phyloP scores from a whole-genome alignment of 352 stramenopile species.

The Pythium scleroteichum region DNA sequence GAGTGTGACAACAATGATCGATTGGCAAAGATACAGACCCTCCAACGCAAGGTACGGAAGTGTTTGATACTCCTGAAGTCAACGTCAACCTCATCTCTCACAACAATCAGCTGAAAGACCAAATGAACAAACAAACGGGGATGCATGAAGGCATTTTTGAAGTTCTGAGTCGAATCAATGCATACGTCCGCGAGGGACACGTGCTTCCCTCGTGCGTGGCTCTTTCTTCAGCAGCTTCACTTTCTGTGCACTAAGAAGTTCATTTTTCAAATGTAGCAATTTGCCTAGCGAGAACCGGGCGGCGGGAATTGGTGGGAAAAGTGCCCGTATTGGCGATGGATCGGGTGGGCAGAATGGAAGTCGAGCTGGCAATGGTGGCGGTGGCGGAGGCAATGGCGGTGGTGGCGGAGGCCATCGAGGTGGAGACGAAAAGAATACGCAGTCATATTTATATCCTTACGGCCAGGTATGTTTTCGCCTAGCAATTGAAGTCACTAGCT shows the following conservation, averaged over 20 bases:
- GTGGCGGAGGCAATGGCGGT: constrained; percentile 32
- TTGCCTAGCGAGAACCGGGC: constrained; percentile 86
- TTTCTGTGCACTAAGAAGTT: not conserved
- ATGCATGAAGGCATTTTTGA: constrained; percentile 89
- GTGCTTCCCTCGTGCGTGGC: constrained; percentile 49
- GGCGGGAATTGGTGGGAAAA: constrained; percentile 73
- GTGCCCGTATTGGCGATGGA: constrained; percentile 40
- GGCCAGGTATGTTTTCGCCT: too few species aligned
- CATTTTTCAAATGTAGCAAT: constrained; percentile 41
- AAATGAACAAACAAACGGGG: constrained; percentile 85
- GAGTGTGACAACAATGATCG: constrained; percentile 90
- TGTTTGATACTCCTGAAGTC: not conserved
- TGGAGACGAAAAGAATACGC: constrained; percentile 62
- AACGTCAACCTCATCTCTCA: too few species aligned
- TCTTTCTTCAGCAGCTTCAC: not conserved
- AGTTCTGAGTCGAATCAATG: constrained; percentile 75
- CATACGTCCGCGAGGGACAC: constrained; percentile 80
- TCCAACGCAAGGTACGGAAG: constrained; percentile 74
- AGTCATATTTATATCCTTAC: constrained; percentile 86
- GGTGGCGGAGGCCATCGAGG: constrained; percentile 32
- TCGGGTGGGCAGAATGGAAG: constrained; percentile 38
- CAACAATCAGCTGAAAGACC: constrained; percentile 82
- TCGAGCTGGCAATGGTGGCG: constrained; percentile 31
- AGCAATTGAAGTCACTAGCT: too few species aligned
- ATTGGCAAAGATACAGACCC: constrained; percentile 65